Conservation (phyloP, 179 eudicot species). For the Beta lomatogona region DNA sequence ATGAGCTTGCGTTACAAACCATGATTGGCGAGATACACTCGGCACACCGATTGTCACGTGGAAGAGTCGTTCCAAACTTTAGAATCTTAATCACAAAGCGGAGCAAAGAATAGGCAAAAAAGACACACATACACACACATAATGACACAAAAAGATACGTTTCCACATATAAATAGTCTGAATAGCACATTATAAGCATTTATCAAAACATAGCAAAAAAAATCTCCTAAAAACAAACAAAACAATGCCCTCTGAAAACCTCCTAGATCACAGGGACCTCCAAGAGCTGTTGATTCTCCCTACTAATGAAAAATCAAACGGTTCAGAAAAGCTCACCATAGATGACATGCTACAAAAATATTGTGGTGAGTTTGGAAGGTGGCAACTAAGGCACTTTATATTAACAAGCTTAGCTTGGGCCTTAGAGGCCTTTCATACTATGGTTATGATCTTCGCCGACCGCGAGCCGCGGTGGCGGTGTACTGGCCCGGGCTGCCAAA, state of each 20-base stretch:
- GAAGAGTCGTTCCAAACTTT: too few relatives aligned
- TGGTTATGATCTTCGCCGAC: constrained; percentile 88
- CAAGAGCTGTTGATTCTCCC: constrained; percentile 26
- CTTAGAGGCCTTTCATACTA: constrained; percentile 81
- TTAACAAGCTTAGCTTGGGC: constrained; percentile 79
- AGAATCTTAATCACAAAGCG: too few relatives aligned
- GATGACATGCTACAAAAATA: constrained; percentile 65
- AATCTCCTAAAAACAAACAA: neutral
- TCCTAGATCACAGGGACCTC: constrained; percentile 13
- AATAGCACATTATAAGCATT: too few relatives aligned
- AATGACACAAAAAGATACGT: too few relatives aligned
- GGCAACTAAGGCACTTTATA: constrained; percentile 71
- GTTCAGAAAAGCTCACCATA: constrained; percentile 45
- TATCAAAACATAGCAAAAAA: neutral
- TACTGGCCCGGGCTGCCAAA: constrained; percentile 34
- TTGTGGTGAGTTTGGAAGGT: constrained; percentile 83
- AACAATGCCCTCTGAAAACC: constrained; percentile 24
- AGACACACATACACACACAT: too few relatives aligned
- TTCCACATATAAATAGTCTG: neutral
- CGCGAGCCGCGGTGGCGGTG: constrained; percentile 77
- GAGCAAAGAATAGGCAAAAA: too few relatives aligned
- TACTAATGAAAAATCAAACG: constrained; percentile 16
- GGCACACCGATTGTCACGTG: too few relatives aligned
- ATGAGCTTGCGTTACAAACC: too few relatives aligned
- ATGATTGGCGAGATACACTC: too few relatives aligned